These are phyloP conservation scores for Penicillium argentinense DNA, from an alignment of 495 filamentous ascomycete species.

Conservation along the genomic window DNA sequence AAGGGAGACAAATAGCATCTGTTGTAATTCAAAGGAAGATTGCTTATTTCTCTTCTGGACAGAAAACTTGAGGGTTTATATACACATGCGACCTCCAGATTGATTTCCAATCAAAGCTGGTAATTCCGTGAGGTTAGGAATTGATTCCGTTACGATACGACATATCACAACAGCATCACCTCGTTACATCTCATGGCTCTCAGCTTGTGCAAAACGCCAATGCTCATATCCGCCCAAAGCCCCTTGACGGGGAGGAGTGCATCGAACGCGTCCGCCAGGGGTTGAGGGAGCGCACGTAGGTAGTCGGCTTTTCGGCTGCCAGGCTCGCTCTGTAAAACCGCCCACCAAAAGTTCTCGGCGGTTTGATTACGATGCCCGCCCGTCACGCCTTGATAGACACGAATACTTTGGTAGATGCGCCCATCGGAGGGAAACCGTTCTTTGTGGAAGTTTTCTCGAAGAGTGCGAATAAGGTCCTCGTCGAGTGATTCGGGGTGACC, in stretches of 20 bases:
- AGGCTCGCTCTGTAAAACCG: constrained; percentile 3
- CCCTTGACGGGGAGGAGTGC: constrained; percentile 7
- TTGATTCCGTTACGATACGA: no score
- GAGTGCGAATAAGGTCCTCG: neutral
- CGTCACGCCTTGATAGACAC: neutral
- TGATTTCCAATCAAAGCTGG: no score
- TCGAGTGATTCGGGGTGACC: no score
- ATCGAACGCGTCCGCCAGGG: constrained; percentile 1
- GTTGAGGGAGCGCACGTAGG: neutral
- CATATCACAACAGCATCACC: no score
- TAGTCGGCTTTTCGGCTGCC: constrained; percentile 5
- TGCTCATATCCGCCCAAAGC: constrained; percentile 10
- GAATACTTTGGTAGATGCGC: constrained; percentile 5
- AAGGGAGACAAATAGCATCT: no score
- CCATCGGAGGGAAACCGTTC: constrained; percentile 4
- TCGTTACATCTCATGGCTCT: constrained; percentile 13
- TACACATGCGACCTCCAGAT: no score
- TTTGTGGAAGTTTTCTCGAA: constrained; percentile 1
- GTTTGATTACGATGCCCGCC: neutral
- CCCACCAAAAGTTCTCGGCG: constrained; percentile 9
- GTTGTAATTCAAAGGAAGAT: no score
- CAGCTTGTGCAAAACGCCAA: constrained; percentile 12
- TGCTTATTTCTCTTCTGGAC: no score
- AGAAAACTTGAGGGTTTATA: no score
- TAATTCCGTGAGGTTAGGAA: no score